Evolutionary conservation across 768 basidiomycete genomes (phyloP).

Genomic region (Suillus variegatus): DNA sequence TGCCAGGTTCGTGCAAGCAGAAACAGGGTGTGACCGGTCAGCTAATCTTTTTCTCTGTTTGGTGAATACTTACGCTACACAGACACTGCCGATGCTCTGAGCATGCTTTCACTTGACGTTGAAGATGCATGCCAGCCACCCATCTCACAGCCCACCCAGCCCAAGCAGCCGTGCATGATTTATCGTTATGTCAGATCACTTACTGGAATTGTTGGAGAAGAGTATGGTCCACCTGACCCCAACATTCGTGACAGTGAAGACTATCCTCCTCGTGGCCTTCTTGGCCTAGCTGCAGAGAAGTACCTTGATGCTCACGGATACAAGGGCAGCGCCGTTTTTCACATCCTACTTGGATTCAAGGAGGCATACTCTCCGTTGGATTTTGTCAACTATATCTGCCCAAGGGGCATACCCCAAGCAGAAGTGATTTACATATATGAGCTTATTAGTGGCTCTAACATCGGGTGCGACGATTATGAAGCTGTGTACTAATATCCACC

Average conservation of each 20-base stretch:
- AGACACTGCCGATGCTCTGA: background rate
- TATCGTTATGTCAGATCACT: background rate
- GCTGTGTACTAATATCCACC: no score
- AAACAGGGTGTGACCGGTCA: background rate
- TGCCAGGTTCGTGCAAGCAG: background rate
- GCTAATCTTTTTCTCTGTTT: background rate
- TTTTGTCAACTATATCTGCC: background rate
- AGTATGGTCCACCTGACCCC: background rate
- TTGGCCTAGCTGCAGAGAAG: no score
- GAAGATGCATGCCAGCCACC: background rate
- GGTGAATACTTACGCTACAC: background rate
- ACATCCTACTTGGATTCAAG: background rate
- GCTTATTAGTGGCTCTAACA: no score
- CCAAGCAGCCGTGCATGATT: background rate
- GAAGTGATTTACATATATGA: no score
- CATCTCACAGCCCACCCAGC: background rate
- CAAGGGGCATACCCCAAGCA: no score
- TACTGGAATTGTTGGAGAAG: background rate
- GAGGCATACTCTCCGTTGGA: background rate
- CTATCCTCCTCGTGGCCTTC: no score
- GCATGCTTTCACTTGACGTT: background rate
- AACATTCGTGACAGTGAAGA: background rate
- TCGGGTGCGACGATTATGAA: no score
- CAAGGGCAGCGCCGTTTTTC: background rate
- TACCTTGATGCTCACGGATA: no score